Evolutionary conservation across 1,284 basidiomycete species (phyloP).

Genomic region (Ganoderma lucidum): DNA sequence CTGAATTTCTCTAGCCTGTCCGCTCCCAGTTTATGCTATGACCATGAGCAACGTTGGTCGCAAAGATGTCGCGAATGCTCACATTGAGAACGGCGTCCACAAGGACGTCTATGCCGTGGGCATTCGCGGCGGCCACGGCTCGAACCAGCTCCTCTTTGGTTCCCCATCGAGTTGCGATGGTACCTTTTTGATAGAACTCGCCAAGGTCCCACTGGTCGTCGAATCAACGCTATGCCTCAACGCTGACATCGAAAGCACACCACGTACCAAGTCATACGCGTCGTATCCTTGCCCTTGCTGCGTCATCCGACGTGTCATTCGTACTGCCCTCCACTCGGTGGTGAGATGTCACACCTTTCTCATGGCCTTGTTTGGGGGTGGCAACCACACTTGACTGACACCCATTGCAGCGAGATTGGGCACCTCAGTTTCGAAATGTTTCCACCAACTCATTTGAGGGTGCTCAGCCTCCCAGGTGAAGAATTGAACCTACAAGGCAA

Average conservation of each 20-base stretch:
- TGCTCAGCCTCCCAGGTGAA: slow-evolving; percentile 81
- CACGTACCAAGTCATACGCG: slow-evolving; percentile 77
- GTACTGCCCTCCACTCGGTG: neutral
- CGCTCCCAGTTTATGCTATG: slow-evolving; percentile 83
- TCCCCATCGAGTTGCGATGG: slow-evolving; percentile 90
- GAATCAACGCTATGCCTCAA: neutral
- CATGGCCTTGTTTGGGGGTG: slow-evolving; percentile 80
- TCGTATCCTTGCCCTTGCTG: slow-evolving; percentile 80
- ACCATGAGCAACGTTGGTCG: slow-evolving; percentile 18
- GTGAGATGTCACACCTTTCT: slow-evolving; percentile 51
- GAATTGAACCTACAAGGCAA: slow-evolving; percentile 70
- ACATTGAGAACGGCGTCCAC: slow-evolving; percentile 85
- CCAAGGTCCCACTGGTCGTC: slow-evolving; percentile 83
- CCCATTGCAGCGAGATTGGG: slow-evolving; percentile 79
- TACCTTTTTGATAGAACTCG: slow-evolving; percentile 90
- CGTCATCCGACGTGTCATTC: slow-evolving; percentile 9
- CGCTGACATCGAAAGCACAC: no score
- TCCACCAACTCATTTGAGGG: slow-evolving; percentile 81
- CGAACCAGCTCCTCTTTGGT: slow-evolving; percentile 82
- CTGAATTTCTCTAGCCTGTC: slow-evolving; percentile 81
- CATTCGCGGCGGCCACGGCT: slow-evolving; percentile 67
- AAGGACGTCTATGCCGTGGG: slow-evolving; percentile 68
- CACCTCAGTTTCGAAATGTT: slow-evolving; percentile 77
- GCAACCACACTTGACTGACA: slow-evolving; percentile 86
- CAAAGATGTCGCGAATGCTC: slow-evolving; percentile 28